Conservation (phyloP, 495 filamentous ascomycete genomes). For the Corynascus novoguineensis region DNA sequence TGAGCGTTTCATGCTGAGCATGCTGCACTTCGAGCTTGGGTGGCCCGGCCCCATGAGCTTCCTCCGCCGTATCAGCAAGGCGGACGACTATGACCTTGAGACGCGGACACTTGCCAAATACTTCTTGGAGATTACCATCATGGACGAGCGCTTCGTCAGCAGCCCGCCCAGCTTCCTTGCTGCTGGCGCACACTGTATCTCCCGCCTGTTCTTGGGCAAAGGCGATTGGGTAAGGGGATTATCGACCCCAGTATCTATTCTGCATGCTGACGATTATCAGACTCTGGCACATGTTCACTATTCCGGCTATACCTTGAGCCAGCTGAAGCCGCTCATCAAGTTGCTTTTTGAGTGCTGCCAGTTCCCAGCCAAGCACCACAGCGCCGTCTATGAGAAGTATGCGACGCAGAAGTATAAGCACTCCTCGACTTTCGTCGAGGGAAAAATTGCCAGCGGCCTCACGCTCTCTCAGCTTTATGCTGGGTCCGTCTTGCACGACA, state of each 20-base stretch:
- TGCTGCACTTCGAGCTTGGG: constrained; percentile 89
- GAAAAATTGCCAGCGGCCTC: constrained; percentile 58
- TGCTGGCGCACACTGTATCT: constrained; percentile 88
- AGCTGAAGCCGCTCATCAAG: constrained; percentile 69
- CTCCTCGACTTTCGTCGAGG: constrained; percentile 71
- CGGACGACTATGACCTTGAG: constrained; percentile 95
- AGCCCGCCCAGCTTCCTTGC: constrained; percentile 84
- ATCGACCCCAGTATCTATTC: neutral
- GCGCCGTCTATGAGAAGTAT: constrained; percentile 88
- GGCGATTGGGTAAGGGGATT: constrained; percentile 75
- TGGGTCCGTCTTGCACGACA: neutral
- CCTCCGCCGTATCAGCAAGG: constrained; percentile 92
- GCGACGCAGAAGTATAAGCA: constrained; percentile 73
- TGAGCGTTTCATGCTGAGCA: constrained; percentile 94
- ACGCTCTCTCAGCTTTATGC: constrained; percentile 29
- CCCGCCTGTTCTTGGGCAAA: constrained; percentile 82
- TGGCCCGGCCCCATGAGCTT: constrained; percentile 99
- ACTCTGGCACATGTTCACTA: constrained; percentile 80
- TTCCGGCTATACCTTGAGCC: constrained; percentile 81
- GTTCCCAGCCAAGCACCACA: constrained; percentile 71
- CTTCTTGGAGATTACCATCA: constrained; percentile 91
- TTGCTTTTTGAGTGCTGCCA: constrained; percentile 84
- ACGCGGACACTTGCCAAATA: constrained; percentile 96
- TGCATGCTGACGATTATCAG: constrained; percentile 43
- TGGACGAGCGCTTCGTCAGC: constrained; percentile 96